A percentile compares a stretch with the other conserved stretches of the same genome.
Conservation (phyloP, 2,329 filamentous ascomycete species). For the Penicillium capsulatum region DNA sequence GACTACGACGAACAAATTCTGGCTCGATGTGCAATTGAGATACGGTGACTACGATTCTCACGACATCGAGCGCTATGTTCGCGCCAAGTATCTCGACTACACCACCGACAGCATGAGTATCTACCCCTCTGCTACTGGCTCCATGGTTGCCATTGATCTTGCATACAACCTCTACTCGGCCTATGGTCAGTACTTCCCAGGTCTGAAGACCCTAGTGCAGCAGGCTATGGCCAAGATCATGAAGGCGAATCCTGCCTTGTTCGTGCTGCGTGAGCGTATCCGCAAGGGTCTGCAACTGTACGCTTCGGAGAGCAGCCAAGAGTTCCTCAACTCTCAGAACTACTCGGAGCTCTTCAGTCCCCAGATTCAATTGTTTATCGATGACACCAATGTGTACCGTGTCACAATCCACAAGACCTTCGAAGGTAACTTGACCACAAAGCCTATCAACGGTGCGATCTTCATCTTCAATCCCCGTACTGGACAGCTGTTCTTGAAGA, state of each 20-base stretch:
- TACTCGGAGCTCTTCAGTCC: conserved; percentile 99
- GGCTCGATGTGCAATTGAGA: conserved; percentile 92
- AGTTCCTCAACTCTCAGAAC: conserved; percentile 98
- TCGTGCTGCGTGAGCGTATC: conserved; percentile 95
- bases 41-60: conserved; percentile 99
- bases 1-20: conserved; percentile 98
- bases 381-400: conserved; percentile 98
- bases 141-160: conserved; percentile 97
- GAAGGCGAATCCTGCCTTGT: conserved; percentile 97
- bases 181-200: conserved; percentile 98
- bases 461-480: conserved; percentile 99
- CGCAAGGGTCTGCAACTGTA: conserved; percentile 97
- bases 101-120: conserved; percentile 98
- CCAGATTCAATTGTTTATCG: conserved; percentile 97
- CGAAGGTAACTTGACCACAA: conserved; percentile 96
- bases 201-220: conserved; percentile 89
- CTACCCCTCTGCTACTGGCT: conserved; percentile 90
- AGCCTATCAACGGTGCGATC: conserved; percentile 98
- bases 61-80: conserved; percentile 95
- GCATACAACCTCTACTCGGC: conserved; percentile 98
- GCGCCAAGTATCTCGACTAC: conserved; percentile 97
- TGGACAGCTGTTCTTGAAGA: conserved; percentile 96
- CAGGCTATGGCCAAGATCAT: conserved; percentile 99
- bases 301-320: conserved; percentile 96
- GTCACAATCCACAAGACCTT: conserved; percentile 99